Base-by-base conservation (phyloP, 225 moss, liverwort and hornwort species). In the Ulota crispa region DNA sequence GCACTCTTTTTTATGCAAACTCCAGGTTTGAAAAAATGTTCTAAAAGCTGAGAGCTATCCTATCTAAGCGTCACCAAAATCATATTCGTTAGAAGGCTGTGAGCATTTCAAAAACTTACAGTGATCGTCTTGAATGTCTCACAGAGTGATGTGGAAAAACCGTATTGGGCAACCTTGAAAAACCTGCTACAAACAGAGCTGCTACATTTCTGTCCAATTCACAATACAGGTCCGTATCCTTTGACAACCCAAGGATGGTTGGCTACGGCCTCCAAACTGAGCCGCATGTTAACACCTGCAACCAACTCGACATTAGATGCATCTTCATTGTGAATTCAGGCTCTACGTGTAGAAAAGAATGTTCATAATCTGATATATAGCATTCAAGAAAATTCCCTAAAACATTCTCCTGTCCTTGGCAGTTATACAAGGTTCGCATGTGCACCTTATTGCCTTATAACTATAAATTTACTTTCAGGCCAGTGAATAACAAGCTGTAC, bases 241-340 rank as follows among this genome's bases (percentile, higher is more conserved):
- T 81, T 42, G 55, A 87, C 80, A 84, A 93, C 87, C 97, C 97
- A 97, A 32, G 74, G 52, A 70, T 95, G 95, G 50, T 72, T 87
- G 76, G 91, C 92, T 64, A 89, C 86, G 75, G 83, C 92, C 83
- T 92, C 87, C 81, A 95, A 87, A 75, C 83, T 68, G 77, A 93
- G 85, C 70, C 97, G 92, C 70, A 82, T 88, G 23, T 75, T 73
- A 43, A 88, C 86, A 88, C 93, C 97, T 96, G 94, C 68, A 83
- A 56, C 20, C 77, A 78, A 83, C 34, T 65, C 81, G 21, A 34
- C 57, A 82, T 20, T 34, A 66, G 42, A 72, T 37, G 42, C 54
- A 80, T 64, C 28, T 23, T 41, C 37, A 37, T 55, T 55, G 73
- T 34, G 45, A 64, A 28, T 31, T 52, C 32, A 64, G 63, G 39